Evolutionary conservation across 2,329 filamentous ascomycete species (phyloP), one percentile per base, ranked within the genome.

Genomic region (Botrytis tulipae): DNA sequence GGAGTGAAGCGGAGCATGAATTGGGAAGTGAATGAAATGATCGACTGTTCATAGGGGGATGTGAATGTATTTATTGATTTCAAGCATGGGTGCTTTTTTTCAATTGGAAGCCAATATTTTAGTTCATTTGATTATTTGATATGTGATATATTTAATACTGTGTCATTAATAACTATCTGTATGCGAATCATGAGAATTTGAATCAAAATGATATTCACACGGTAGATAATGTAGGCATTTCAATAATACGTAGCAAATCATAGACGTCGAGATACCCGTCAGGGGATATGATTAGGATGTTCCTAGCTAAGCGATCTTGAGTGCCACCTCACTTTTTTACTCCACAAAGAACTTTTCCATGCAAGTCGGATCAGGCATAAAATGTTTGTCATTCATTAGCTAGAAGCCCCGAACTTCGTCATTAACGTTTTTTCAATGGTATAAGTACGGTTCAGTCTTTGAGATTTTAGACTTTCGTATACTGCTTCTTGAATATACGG

Each of bases 21-120:
- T 60, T 57, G 60, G 72, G 59, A 40, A 42, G 60, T 42, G 60
- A 62, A 69, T 62, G 70, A 48, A 70, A 63, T 51, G 57, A 72
- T 74, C 76, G 72, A 76, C 65, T 79, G 77, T 76, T 76, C 75
- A 79, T 79, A 78, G 74, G 75, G 51, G 37, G 61, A 67, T 69
- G 70, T 76, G 76, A 75, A 76, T 80, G 78, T 80, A 80, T 79
- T 79, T 78, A 80, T 79, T 76, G 77, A 75, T 73, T 63, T 76
- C 74, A 75, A 67, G 76, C 75, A 75, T 72, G 65, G 46, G 66
- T 70, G 71, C 71, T 68, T 72, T 68, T 68, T 54, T 61, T 72
- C 63, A 68, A 73, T 69, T 29, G 65, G 63, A 69, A 73, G 42
- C 71, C 60, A 73, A 65, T 67, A 54, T 72, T 72, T 70, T 61